phyloP scores from a whole-genome alignment of 2,329 filamentous ascomycete genomes.

The Ciborinia camelliae region DNA sequence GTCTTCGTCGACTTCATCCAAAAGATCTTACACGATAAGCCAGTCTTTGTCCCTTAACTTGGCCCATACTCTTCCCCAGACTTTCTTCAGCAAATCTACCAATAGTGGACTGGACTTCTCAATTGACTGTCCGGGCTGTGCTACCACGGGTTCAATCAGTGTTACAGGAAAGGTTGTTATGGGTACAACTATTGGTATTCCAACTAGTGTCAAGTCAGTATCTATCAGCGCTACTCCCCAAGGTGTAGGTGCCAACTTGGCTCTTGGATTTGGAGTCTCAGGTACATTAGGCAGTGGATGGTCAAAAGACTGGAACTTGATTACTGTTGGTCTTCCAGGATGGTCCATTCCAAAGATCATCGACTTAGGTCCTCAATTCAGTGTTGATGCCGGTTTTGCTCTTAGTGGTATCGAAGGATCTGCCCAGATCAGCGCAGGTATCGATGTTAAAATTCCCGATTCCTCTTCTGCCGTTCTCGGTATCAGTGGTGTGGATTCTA shows the following conservation, averaged over 20 bases:
- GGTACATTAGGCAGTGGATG: conserved; percentile 19
- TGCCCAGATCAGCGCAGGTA: conserved; percentile 6
- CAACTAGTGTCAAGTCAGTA: conserved; percentile 11
- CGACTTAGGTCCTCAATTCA: conserved; percentile 16
- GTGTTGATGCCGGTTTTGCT: conserved; percentile 16
- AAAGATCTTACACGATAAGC: conserved; percentile 5
- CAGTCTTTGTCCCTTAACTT: neutral
- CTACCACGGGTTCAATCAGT: conserved; percentile 10
- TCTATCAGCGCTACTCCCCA: conserved; percentile 13
- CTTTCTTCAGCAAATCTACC: conserved; percentile 15
- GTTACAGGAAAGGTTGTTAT: conserved; percentile 16
- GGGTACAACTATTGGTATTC: neutral
- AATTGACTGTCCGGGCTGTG: conserved; percentile 11
- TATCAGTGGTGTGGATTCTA: conserved; percentile 8
- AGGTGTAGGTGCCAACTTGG: conserved; percentile 14
- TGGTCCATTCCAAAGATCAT: conserved; percentile 15
- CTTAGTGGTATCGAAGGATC: conserved; percentile 11
- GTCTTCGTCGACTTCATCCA: neutral
- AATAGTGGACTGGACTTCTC: conserved; percentile 16
- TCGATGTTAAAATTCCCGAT: conserved; percentile 10
- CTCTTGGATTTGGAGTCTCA: conserved; percentile 16
- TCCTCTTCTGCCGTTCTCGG: conserved; percentile 17
- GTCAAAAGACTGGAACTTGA: conserved; percentile 14
- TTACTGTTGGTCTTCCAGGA: conserved; percentile 16
- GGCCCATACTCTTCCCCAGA: conserved; percentile 13